Percentiles rank a stretch among this genome's conserved stretches.
These are phyloP conservation scores for Ceratobasidium theobromae DNA, from an alignment of 1,284 basidiomycete species.

Conservation along the genomic window DNA sequence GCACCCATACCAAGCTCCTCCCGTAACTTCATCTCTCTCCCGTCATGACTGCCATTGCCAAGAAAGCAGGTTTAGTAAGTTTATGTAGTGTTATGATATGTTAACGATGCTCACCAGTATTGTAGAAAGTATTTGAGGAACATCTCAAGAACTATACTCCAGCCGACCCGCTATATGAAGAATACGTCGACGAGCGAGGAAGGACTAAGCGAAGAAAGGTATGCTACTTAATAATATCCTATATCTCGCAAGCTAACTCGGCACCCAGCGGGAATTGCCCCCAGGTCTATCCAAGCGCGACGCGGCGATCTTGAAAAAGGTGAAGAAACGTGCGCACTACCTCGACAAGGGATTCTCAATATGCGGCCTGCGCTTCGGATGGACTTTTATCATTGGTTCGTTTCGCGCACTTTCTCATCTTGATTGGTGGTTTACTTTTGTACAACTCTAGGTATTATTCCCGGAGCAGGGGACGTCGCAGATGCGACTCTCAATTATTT, in stretches of 20 bases:
- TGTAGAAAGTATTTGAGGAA: constrained; percentile 55
- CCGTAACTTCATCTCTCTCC: not conserved
- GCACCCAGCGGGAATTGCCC: constrained; percentile 63
- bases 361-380: constrained; percentile 85
- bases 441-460: constrained; percentile 59
- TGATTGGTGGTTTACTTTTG: not conserved
- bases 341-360: constrained; percentile 89
- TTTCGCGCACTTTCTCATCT: constrained; percentile 15
- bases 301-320: constrained; percentile 70
- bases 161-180: constrained; percentile 78
- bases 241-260: not conserved
- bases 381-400: constrained; percentile 73
- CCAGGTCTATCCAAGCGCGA: constrained; percentile 79
- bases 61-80: constrained; percentile 36
- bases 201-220: constrained; percentile 71
- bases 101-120: not conserved
- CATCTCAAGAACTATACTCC: constrained; percentile 68
- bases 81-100: not conserved
- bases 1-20: not conserved
- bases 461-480: constrained; percentile 67
- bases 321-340: constrained; percentile 80
- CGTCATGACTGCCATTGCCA: constrained; percentile 31
- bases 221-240: constrained; percentile 38
- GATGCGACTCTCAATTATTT: constrained; percentile 71
- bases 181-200: constrained; percentile 64